phyloP scores from a whole-genome alignment of 1,284 basidiomycete species.

The Grifola frondosa region DNA sequence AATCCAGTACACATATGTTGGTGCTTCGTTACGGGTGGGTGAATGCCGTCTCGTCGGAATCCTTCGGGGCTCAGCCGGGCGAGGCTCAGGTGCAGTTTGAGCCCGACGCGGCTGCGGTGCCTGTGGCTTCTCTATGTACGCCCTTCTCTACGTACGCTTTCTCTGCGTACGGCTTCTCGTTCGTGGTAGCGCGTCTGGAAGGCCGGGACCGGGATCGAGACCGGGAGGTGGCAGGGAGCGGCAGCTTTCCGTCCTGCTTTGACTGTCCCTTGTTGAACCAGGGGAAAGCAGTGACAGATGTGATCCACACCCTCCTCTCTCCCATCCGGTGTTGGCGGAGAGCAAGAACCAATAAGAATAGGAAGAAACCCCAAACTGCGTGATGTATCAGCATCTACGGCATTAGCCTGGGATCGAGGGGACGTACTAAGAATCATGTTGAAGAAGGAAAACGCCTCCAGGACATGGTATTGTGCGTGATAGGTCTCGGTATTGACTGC shows the following conservation, averaged over 20 bases:
- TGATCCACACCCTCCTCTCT: conserved; percentile 70
- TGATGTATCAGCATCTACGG: conserved; percentile 21
- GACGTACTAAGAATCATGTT: conserved; percentile 67
- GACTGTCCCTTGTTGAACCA: conserved; percentile 59
- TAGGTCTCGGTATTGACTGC: conserved; percentile 70
- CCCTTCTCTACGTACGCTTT: too few species aligned
- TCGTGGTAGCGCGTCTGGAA: conserved; percentile 10
- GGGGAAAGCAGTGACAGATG: conserved; percentile 67
- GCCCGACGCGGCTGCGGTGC: conserved; percentile 5
- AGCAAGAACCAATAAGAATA: conserved; percentile 63
- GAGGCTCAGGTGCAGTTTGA: neutral
- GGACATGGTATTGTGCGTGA: conserved; percentile 78
- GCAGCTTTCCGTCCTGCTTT: conserved; percentile 31
- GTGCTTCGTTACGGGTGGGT: conserved; percentile 33
- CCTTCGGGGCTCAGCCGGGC: conserved; percentile 14
- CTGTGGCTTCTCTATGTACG: conserved; percentile 15
- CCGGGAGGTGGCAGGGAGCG: conserved; percentile 35
- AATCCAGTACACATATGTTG: conserved; percentile 37
- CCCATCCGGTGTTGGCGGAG: conserved; percentile 63
- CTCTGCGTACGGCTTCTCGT: conserved; percentile 5
- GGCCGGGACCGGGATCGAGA: conserved; percentile 29
- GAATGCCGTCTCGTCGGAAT: conserved; percentile 15
- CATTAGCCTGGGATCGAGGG: conserved; percentile 9
- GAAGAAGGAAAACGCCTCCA: conserved; percentile 75
- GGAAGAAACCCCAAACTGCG: conserved; percentile 60